Base-by-base conservation (phyloP, 2,329 filamentous ascomycete species). In the Gremmenia infestans region DNA sequence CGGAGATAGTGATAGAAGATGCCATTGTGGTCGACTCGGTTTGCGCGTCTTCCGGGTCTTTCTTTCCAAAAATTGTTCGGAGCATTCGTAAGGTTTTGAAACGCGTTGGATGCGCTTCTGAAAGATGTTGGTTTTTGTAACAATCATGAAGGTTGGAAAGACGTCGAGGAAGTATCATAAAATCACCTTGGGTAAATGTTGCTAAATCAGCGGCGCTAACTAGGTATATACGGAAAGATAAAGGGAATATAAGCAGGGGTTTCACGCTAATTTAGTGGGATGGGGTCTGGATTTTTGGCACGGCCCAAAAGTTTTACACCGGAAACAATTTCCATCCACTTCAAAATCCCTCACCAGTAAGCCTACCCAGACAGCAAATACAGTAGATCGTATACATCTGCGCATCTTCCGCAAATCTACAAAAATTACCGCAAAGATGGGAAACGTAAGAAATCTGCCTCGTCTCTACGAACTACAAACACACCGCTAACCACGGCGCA, bases 371-470 rank as follows among this genome's bases (percentile, higher is more conserved):
- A 2, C 8, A 32, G 28, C 9, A 32, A 32, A 32, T 32, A 32
- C 28, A 32, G 28, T 32, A 32, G 28, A 32, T 32, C 37, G 35
- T 52, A 39, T 45, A 45, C 25, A 17, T 37, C 40, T 47, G 22
- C 32, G 17, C 25, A 45, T 28, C 22, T 17, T 22, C 36, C 46
- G 12, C 43, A 39, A 52, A 19, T 32, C 43, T 25, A 40, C 35
- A 50, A 47, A 47, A 6, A 40, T 7, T 45, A 48, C 49, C 49
- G 55, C 49, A 23, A 63, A 58, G n/a, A 66, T 67, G 64, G 65
- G 65, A 60, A 67, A 67, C 60, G 64, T 63, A 63, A 39, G 55
- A 19, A 47, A 4, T 17, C 15, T 42, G 19, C n/a, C 17, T 42
- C 22, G n/a, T 19, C 35, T 36, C 17, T 17, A 37, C 19, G 12